Base-by-base conservation (phyloP, 2,329 filamentous ascomycete species). In the Lachnellula occidentalis region DNA sequence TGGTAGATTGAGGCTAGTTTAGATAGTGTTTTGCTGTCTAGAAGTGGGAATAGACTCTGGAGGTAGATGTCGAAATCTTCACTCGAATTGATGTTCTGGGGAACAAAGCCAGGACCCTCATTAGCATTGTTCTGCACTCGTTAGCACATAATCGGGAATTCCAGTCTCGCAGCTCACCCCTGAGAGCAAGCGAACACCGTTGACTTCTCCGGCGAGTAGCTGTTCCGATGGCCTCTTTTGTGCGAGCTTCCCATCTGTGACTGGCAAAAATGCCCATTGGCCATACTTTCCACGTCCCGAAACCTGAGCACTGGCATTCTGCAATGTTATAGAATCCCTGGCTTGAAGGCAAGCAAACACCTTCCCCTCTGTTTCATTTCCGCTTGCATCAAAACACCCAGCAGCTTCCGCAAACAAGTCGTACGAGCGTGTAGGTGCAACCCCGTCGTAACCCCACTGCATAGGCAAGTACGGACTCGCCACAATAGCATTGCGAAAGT, bases 381-480 rank as follows among this genome's bases (percentile, higher is more conserved):
- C 36, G 5, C 58, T 56, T 6, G 54, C 67, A 58, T 3, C 73
- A 53, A 78, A 62, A 56, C 76, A 79, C 2, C 74, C 74, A 1
- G 69, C 74, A 1, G 59, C 61, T 4, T 60, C 53, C 0, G 72
- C 76, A 58, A 80, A 78, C 1, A 69, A 64, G 37, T 73, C 68
- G 61, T 78, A 80, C 4, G 68, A 59, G 24, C 74, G 67, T 0
- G 72, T 70, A 0, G 77, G 76, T 1, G 72, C 61, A 50, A 64
- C 67, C 34, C 73, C 76, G 51, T 74, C 69, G 61, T 75, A 79
- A 27, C 69, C 69, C 61, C 77, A 79, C 60, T 82, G 78, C 54
- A 75, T 74, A 0, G 79, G 78, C 0, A 80, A 66, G 60, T 78
- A 83, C 2, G 80, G 79, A 15, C 72, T 75, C 54, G 50, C 70